Evolutionary conservation across 208 protist genomes (phyloP), one percentile per base, ranked within the genome.

Genomic region (Wallacemonas rigidus): DNA sequence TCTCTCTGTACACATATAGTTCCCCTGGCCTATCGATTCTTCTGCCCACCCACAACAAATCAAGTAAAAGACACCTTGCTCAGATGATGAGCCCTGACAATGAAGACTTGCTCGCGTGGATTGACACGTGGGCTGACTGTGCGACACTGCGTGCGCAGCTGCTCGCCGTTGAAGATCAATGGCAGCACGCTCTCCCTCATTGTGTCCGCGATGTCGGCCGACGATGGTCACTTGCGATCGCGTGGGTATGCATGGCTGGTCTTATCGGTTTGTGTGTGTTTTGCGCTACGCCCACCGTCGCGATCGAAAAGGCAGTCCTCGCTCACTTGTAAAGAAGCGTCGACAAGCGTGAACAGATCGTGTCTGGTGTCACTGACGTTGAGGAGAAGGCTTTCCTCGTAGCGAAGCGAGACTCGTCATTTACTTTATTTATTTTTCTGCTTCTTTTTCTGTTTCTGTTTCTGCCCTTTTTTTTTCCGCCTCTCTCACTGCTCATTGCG

Each of bases 401-500:
- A 26, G 26, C 26, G 26, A 26, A 26, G 26, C 26, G 26, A 26
- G 26, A 26, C 26, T 26, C 26, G 26, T 26, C 26, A 26, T 26
- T 26, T 26, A 26, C 26, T 26, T 26, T 26, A 26, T 51, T 51
- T 51, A 38, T 53, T 40, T 61, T 69, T 7, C n/a, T 55, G 2
- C 14, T 35, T 55, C n/a, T 65, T 55, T 48, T 64, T 47, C 38
- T 62, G 61, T 71, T 40, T 75, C 56, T 71, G 9, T 70, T 3
- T n/a, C 1, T 57, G n/a, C 17, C 14, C 1, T 48, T 17, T 69
- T 79, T 26, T 72, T 2, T 61, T 15, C 35, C 51, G 57, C 3
- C 76, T 68, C 12, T 65, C 75, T 44, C 56, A n/a, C 15, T 78
- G 54, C 57, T 69, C 70, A 14, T 79, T 54, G 41, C 26, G 26